Percentiles rank a stretch among this genome's conserved stretches.
These are phyloP conservation scores for Castanopsis chinensis DNA, from an alignment of 306 rosid genomes.

Conservation along the genomic window DNA sequence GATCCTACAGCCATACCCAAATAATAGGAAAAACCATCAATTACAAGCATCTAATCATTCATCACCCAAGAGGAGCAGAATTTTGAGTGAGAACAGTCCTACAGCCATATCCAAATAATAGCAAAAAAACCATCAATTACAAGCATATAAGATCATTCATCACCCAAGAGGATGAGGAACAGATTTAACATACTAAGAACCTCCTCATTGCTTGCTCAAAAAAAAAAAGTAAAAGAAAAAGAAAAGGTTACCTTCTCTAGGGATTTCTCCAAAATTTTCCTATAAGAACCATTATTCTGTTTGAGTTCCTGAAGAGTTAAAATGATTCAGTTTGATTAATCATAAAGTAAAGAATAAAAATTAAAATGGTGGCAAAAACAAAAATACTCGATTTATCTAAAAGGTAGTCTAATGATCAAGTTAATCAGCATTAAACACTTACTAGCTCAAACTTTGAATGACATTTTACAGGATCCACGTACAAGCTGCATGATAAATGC, in stretches of 20 bases:
- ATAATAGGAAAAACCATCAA: slow-evolving; percentile 17
- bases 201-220: slow-evolving; percentile 1
- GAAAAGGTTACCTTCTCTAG: slow-evolving; percentile 42
- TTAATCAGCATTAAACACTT: slow-evolving; percentile 12
- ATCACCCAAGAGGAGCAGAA: slow-evolving; percentile 6
- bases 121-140: slow-evolving; percentile 18
- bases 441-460: slow-evolving; percentile 54
- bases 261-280: slow-evolving; percentile 38
- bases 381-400: background rate
- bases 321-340: background rate
- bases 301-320: slow-evolving; percentile 44
- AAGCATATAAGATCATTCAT: slow-evolving; percentile 16
- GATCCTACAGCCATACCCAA: slow-evolving; percentile 32
- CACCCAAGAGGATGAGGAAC: slow-evolving; percentile 10
- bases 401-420: slow-evolving; percentile 5
- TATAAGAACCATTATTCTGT: slow-evolving; percentile 32
- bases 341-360: slow-evolving; percentile 7
- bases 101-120: slow-evolving; percentile 10
- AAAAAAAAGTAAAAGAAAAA: background rate
- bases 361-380: background rate
- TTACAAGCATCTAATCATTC: slow-evolving; percentile 17
- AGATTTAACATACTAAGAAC: background rate
- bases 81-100: slow-evolving; percentile 24
- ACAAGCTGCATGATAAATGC: slow-evolving; percentile 43
- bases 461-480: slow-evolving; percentile 57